Conservation (phyloP, 2,329 filamentous ascomycete species). For the Sporothrix inflata region DNA sequence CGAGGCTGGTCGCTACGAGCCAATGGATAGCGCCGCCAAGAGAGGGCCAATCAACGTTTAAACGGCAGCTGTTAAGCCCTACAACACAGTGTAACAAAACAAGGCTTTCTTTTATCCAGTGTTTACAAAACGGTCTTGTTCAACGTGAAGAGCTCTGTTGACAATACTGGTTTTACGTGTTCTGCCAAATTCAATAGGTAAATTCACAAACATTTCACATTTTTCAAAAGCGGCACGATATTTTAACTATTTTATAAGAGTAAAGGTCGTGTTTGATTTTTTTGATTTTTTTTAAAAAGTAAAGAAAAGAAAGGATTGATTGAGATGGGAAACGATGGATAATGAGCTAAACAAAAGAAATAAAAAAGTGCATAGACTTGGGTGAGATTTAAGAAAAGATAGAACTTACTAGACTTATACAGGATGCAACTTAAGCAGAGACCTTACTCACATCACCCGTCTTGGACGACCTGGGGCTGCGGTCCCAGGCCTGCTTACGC, state of each 20-base stretch:
- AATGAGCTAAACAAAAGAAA: neutral
- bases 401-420: neutral
- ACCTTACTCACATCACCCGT: neutral
- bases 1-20: constrained; percentile 17
- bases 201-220: neutral
- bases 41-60: neutral
- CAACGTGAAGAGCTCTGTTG: neutral
- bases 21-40: neutral
- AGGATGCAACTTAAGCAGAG: neutral
- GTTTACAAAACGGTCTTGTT: neutral
- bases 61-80: neutral
- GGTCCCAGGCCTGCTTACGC: constrained; percentile 24
- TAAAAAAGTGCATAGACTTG: neutral
- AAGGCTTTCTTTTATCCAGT: neutral
- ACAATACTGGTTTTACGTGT: neutral
- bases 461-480: neutral
- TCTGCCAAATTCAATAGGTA: neutral
- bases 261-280: neutral
- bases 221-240: neutral
- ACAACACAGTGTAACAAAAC: neutral
- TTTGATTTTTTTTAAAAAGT: neutral
- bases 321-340: too few relatives aligned
- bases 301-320: neutral
- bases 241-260: neutral
- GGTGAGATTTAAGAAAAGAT: neutral